These are phyloP conservation scores for Raffaelea albimanens DNA, from an alignment of 2,329 filamentous ascomycete species.

Conservation along the genomic window DNA sequence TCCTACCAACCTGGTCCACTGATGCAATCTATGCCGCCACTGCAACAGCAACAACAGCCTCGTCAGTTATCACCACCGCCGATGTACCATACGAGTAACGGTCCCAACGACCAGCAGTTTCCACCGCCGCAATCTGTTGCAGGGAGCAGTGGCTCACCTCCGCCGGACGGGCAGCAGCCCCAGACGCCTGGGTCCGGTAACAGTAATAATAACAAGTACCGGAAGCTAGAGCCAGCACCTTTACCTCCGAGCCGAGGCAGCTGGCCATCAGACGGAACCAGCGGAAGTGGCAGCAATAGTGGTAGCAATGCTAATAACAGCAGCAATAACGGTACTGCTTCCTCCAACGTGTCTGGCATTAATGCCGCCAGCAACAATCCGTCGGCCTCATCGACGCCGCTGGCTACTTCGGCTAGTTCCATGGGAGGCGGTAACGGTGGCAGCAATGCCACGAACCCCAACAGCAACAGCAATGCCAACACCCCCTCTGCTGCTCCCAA, in stretches of 20 bases:
- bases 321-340: background rate
- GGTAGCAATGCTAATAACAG: background rate
- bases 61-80: too few relatives aligned
- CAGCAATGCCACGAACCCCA: background rate
- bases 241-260: slow-evolving; percentile 40
- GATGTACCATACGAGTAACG: background rate
- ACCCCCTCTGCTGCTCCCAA: too few relatives aligned
- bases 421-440: background rate
- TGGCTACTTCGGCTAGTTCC: background rate
- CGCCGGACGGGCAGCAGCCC: background rate
- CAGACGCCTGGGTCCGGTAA: background rate
- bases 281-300: background rate
- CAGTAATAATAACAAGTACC: slow-evolving; percentile 31
- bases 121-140: background rate
- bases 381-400: background rate
- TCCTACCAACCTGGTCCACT: background rate
- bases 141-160: background rate
- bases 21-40: background rate
- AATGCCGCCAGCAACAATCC: background rate
- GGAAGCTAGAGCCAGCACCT: slow-evolving; percentile 50
- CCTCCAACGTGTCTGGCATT: background rate
- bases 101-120: too few relatives aligned
- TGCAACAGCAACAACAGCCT: background rate
- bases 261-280: slow-evolving; percentile 18
- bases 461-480: slow-evolving; percentile 22